phyloP scores from a whole-genome alignment of 1,284 basidiomycete genomes.

The Fistulina hepatica region DNA sequence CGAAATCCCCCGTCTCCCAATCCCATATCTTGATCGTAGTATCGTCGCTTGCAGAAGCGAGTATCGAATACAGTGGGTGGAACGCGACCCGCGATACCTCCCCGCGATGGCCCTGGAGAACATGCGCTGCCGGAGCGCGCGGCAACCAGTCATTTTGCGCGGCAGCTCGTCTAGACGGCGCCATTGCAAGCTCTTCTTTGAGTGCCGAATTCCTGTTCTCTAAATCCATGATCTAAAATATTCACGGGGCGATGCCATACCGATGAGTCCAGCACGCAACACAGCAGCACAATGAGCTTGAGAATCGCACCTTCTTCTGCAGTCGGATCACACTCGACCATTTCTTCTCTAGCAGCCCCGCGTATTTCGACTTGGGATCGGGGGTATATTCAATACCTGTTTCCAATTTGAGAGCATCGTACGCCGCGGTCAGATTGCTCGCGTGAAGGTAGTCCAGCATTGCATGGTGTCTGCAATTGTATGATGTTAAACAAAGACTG shows the following conservation, averaged over 20 bases:
- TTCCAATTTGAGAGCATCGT: slow-evolving; percentile 54
- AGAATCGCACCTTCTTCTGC: slow-evolving; percentile 77
- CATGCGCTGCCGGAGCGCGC: slow-evolving; percentile 67
- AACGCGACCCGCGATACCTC: slow-evolving; percentile 75
- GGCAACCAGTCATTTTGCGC: slow-evolving; percentile 74
- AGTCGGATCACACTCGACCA: slow-evolving; percentile 84
- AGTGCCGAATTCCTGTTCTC: slow-evolving; percentile 70
- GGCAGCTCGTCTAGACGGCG: slow-evolving; percentile 44
- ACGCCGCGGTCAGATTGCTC: slow-evolving; percentile 53
- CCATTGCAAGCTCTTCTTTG: slow-evolving; percentile 65
- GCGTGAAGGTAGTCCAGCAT: slow-evolving; percentile 76
- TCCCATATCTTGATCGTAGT: slow-evolving; percentile 89
- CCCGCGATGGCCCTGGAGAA: slow-evolving; percentile 71
- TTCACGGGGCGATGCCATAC: no score
- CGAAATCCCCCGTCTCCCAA: slow-evolving; percentile 91
- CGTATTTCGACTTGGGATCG: slow-evolving; percentile 75
- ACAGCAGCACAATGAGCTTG: no score
- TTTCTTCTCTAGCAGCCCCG: slow-evolving; percentile 85
- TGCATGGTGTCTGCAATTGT: slow-evolving; percentile 58
- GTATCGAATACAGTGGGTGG: slow-evolving; percentile 75
- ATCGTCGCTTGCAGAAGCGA: slow-evolving; percentile 83
- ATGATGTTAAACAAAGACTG: slow-evolving; percentile 7
- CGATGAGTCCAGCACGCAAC: no score
- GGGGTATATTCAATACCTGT: slow-evolving; percentile 53
- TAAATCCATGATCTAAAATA: slow-evolving; percentile 90